These are phyloP conservation scores for Raphanus raphanistrum DNA, from an alignment of 345 rosid species.

Conservation along the genomic window DNA sequence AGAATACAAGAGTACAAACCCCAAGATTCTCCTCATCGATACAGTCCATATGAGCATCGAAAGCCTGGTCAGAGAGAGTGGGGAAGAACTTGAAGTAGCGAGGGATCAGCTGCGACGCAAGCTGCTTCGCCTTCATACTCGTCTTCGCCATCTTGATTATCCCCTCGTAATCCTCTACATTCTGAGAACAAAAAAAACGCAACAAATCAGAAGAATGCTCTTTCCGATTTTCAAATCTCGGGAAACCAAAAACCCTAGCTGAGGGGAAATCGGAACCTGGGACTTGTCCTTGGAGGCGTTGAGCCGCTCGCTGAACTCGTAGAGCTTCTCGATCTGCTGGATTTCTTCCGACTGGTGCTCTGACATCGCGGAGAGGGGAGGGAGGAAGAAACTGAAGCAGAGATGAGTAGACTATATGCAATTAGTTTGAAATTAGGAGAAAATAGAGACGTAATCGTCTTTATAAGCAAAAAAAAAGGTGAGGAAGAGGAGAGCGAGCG, in stretches of 20 bases:
- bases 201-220: neutral
- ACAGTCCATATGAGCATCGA: conserved; percentile 79
- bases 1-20: conserved; percentile 45
- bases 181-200: conserved; percentile 39
- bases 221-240: conserved; percentile 1
- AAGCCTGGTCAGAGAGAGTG: conserved; percentile 60
- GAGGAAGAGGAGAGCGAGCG: conserved; percentile 13
- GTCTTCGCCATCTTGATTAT: conserved; percentile 74
- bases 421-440: conserved; percentile 3
- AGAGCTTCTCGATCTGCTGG: conserved; percentile 86
- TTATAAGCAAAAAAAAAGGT: neutral
- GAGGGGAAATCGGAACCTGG: conserved; percentile 48
- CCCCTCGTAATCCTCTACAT: conserved; percentile 83
- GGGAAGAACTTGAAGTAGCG: conserved; percentile 98
- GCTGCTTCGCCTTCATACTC: conserved; percentile 82
- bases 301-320: conserved; percentile 94
- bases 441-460: conserved; percentile 9
- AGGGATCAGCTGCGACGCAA: conserved; percentile 97
- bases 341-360: conserved; percentile 63
- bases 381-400: conserved; percentile 34
- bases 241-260: conserved; percentile 15
- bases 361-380: conserved; percentile 57
- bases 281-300: conserved; percentile 94
- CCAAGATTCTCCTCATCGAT: conserved; percentile 91
- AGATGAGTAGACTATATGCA: neutral